Evolutionary conservation across 2,329 filamentous ascomycete species (phyloP).

Genomic region (Metarhizium humberi): DNA sequence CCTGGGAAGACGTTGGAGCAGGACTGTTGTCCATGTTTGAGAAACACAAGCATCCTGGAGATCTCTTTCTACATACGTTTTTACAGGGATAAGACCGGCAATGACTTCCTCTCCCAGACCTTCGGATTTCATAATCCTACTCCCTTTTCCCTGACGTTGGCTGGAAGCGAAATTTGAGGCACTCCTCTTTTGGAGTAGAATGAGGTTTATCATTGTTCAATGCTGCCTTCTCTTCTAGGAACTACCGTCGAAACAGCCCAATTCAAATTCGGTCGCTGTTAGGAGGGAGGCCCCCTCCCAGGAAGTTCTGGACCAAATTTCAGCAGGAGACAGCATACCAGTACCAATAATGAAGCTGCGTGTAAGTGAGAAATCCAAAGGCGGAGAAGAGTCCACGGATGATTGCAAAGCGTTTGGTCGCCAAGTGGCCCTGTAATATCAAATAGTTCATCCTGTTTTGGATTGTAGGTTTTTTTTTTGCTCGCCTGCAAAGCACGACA

Average conservation of each 20-base stretch:
- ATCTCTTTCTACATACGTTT: background rate
- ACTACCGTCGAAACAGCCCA: too few relatives aligned
- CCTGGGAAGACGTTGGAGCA: background rate
- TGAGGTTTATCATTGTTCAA: too few relatives aligned
- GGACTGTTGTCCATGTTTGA: background rate
- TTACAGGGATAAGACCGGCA: background rate
- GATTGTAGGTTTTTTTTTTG: background rate
- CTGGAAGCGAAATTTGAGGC: background rate
- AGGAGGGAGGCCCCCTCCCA: too few relatives aligned
- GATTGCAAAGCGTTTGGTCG: too few relatives aligned
- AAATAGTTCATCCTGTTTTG: background rate
- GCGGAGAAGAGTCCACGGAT: too few relatives aligned
- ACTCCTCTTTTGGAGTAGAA: too few relatives aligned
- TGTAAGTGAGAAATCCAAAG: too few relatives aligned
- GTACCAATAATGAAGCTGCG: too few relatives aligned
- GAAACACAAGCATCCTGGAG: background rate
- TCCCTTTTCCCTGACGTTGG: background rate
- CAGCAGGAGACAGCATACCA: too few relatives aligned
- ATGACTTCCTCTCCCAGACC: background rate
- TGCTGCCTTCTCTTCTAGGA: too few relatives aligned
- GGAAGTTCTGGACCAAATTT: too few relatives aligned
- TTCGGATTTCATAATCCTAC: background rate
- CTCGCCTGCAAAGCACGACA: conserved; percentile 1
- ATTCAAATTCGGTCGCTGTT: too few relatives aligned
- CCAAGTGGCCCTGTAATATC: background rate